Percentiles rank a stretch among this genome's conserved stretches.
phyloP scores from a whole-genome alignment of 2,329 filamentous ascomycete genomes.

The Alternaria postmessia region DNA sequence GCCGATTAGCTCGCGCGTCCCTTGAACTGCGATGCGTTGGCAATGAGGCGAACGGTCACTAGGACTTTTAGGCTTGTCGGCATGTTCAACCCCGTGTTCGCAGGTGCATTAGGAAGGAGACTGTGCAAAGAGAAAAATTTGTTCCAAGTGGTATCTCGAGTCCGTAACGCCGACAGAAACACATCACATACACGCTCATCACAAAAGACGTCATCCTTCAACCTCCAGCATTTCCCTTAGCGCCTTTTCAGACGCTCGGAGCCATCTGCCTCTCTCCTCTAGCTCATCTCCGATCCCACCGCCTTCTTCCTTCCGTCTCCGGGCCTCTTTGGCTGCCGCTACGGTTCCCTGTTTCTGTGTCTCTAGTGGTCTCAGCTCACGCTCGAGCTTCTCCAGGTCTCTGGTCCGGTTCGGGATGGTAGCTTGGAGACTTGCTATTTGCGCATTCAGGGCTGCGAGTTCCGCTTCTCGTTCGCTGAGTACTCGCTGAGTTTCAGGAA shows the following conservation, averaged over 20 bases:
- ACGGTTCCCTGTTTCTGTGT: constrained; percentile 70
- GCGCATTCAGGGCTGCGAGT: constrained; percentile 51
- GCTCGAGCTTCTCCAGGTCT: constrained; percentile 71
- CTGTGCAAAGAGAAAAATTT: not conserved
- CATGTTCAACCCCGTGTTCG: constrained; percentile 3
- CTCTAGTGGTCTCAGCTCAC: constrained; percentile 74
- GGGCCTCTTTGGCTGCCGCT: constrained; percentile 74
- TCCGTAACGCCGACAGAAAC: constrained; percentile 15
- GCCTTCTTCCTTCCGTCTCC: constrained; percentile 69
- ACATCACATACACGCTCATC: not conserved
- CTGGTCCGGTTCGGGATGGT: constrained; percentile 71
- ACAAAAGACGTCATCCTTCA: constrained; percentile 37
- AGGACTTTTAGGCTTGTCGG: not conserved
- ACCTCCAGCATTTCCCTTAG: constrained; percentile 71
- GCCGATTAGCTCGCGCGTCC: constrained; percentile 4
- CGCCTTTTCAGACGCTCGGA: constrained; percentile 70
- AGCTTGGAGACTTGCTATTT: constrained; percentile 62
- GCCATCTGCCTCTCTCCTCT: constrained; percentile 79
- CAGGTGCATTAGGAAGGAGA: not conserved
- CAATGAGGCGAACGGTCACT: constrained; percentile 15
- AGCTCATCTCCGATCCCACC: constrained; percentile 75
- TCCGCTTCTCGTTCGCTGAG: constrained; percentile 53
- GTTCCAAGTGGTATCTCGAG: constrained; percentile 21
- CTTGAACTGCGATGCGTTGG: constrained; percentile 19
- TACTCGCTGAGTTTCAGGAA: constrained; percentile 54